These are phyloP conservation scores for Cylindrotheca closterium DNA, from an alignment of 108 stramenopile species.

Conservation along the genomic window DNA sequence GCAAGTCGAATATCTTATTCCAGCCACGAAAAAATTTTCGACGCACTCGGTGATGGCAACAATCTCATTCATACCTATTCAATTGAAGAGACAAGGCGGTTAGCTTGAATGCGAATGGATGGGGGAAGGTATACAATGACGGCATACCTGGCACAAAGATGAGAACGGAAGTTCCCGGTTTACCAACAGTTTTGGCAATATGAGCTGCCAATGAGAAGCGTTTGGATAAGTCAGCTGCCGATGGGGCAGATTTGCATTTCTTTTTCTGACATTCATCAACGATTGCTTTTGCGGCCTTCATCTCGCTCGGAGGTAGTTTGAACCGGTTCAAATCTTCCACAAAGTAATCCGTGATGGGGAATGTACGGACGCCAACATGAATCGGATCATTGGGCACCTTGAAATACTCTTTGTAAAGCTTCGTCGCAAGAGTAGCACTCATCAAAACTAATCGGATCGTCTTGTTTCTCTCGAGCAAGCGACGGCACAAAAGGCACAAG, in stretches of 20 bases:
- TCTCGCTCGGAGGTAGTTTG: slow-evolving; percentile 38
- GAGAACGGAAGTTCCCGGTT: slow-evolving; percentile 77
- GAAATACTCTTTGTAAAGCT: slow-evolving; percentile 85
- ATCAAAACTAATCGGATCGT: slow-evolving; percentile 86
- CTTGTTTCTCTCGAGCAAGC: slow-evolving; percentile 67
- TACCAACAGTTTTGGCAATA: slow-evolving; percentile 54
- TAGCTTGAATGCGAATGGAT: too few relatives aligned
- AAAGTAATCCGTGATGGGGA: slow-evolving; percentile 79
- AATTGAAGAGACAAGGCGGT: background rate
- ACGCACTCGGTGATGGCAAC: slow-evolving; percentile 74
- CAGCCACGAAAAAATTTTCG: slow-evolving; percentile 50
- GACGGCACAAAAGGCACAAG: slow-evolving; percentile 80
- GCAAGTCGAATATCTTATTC: slow-evolving; percentile 53
- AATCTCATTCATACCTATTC: slow-evolving; percentile 82
- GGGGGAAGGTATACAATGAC: too few relatives aligned
- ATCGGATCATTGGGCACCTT: slow-evolving; percentile 58
- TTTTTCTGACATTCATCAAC: slow-evolving; percentile 43
- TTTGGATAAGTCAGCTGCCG: slow-evolving; percentile 36
- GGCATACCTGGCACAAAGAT: slow-evolving; percentile 92
- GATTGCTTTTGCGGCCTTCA: slow-evolving; percentile 39
- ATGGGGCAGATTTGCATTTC: slow-evolving; percentile 53
- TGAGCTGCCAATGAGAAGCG: slow-evolving; percentile 45
- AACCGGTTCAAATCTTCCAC: slow-evolving; percentile 67
- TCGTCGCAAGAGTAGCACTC: slow-evolving; percentile 88
- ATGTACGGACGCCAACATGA: slow-evolving; percentile 75